Evolutionary conservation across 768 basidiomycete species (phyloP).

Genomic region (Zangia roseola): DNA sequence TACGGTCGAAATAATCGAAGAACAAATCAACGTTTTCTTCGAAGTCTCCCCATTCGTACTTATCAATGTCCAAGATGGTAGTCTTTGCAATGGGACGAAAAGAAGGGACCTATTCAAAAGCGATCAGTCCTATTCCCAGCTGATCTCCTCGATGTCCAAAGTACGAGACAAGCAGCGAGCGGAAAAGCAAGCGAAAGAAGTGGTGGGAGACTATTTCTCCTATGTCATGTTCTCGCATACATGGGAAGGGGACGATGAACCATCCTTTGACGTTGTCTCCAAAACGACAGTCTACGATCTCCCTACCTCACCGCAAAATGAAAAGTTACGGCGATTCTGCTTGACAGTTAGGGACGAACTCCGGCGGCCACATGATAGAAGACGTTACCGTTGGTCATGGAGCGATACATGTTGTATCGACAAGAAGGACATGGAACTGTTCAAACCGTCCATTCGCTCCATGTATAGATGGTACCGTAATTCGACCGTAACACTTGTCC

Average conservation of each 20-base stretch:
- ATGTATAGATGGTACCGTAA: slow-evolving; percentile 30
- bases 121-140: slow-evolving; percentile 10
- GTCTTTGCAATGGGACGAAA: slow-evolving; percentile 11
- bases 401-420: slow-evolving; percentile 27
- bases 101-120: slow-evolving; percentile 8
- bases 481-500: slow-evolving; percentile 25
- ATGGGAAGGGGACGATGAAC: slow-evolving; percentile 18
- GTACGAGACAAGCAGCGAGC: neutral
- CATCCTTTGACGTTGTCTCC: slow-evolving; percentile 13
- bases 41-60: slow-evolving; percentile 12
- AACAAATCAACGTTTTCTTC: neutral
- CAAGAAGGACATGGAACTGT: slow-evolving; percentile 11
- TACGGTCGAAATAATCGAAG: slow-evolving; percentile 1
- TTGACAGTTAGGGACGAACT: slow-evolving; percentile 6
- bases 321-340: slow-evolving; percentile 19
- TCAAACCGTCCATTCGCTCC: slow-evolving; percentile 24
- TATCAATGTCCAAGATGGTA: slow-evolving; percentile 13
- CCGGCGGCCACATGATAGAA: too few relatives aligned
- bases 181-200: neutral
- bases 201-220: slow-evolving; percentile 11
- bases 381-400: slow-evolving; percentile 26
- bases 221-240: slow-evolving; percentile 26
- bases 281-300: slow-evolving; percentile 11
- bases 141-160: slow-evolving; percentile 13
- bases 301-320: slow-evolving; percentile 2